Percentiles rank a stretch among this genome's conserved stretches.
Evolutionary conservation across 768 basidiomycete species (phyloP).

Genomic region (Porpolomopsis calyptriformis): DNA sequence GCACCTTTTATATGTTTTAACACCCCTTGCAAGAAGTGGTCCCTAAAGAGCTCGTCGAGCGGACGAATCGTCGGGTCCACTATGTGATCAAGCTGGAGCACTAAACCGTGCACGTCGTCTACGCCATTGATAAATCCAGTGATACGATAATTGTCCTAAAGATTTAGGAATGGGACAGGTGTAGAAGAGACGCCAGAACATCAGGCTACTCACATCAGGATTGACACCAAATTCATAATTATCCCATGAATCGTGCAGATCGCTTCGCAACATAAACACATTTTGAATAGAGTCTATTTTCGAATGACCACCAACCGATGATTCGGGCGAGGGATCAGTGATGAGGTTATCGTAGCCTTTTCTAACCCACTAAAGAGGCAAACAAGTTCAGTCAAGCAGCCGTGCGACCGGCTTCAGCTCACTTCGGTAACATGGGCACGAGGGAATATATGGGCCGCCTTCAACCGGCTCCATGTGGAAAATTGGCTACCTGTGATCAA

Average conservation of each 20-base stretch:
- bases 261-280: conserved; percentile 18
- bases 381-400: conserved; percentile 5
- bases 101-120: conserved; percentile 17
- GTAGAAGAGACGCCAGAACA: not conserved
- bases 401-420: not conserved
- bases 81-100: conserved; percentile 21
- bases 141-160: conserved; percentile 21
- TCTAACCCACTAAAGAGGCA: conserved; percentile 12
- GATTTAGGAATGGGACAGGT: not conserved
- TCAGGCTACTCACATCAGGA: conserved; percentile 15
- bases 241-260: conserved; percentile 17
- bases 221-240: conserved; percentile 19
- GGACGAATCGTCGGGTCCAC: conserved; percentile 19
- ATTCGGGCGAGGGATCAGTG: conserved; percentile 11
- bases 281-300: conserved; percentile 20
- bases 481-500: conserved; percentile 10
- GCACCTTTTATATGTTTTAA: conserved; percentile 25
- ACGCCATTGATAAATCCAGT: conserved; percentile 20
- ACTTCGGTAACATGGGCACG: conserved; percentile 18
- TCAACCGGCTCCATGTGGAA: conserved; percentile 10
- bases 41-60: conserved; percentile 21
- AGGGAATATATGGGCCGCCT: conserved; percentile 17
- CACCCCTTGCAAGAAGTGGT: conserved; percentile 25
- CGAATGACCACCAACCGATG: conserved; percentile 9
- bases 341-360: conserved; percentile 13